Evolutionary conservation across 2,329 filamentous ascomycete species (phyloP), one percentile per base, ranked within the genome.

Genomic region (Colletotrichum trifolii): DNA sequence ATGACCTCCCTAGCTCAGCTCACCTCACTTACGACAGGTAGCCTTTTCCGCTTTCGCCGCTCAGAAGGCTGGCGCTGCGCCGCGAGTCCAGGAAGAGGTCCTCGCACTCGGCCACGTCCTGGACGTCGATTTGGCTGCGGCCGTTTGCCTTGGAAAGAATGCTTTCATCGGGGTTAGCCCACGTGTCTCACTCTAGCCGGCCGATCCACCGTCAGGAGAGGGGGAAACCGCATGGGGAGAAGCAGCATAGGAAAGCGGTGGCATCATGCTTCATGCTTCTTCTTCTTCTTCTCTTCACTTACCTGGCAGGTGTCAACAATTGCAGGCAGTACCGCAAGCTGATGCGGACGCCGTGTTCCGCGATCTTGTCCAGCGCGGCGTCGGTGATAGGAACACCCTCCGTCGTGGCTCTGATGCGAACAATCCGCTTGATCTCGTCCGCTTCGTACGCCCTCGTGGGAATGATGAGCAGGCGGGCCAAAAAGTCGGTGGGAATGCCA

Each of bases 251-350:
- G 59, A 55, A 61, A 48, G 60, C 54, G 33, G 40, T 56, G 49
- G 9, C 34, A 45, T 46, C 39, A 38, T 25, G 25, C 25, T 25
- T 25, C 25, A 25, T 25, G 25, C 25, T 25, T 25, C 25, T 1
- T 25, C 25, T 5, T 25, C 25, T 9, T n/a, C n/a, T 50, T 46
- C 50, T 34, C 42, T 50, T 60, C 63, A 77, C 83, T 74, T 79
- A 88, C 86, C 86, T 95, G 56, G 94, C 91, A 2, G 94, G 94
- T 34, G 94, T 92, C 71, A 99, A 84, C 71, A 99, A 81, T 81
- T 98, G 96, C 75, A 99, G 82, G 71, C 94, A 95, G 81, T 99
- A 99, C 71, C 96, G 85, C 79, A 99, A 79, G 76, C 92, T 96
- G 74, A 97, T 94, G 71, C 90, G 91, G 73, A 93, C 93, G 70